These are phyloP conservation scores for Diaporthe ampelina DNA, from an alignment of 2,329 filamentous ascomycete species.

Conservation along the genomic window DNA sequence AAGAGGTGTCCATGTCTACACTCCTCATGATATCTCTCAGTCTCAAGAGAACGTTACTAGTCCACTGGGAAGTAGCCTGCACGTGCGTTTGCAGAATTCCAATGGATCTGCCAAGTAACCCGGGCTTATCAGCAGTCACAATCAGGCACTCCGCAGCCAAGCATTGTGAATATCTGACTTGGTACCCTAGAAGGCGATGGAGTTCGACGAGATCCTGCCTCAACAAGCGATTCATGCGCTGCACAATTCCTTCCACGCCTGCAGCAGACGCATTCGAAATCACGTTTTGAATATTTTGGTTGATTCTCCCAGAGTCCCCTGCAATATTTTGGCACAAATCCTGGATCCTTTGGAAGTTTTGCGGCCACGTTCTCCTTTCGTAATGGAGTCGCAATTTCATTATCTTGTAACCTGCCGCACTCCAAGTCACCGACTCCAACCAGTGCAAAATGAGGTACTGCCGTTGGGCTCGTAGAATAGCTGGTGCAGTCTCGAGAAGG, in stretches of 20 bases:
- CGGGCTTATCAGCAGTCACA: not conserved
- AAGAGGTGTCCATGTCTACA: not conserved
- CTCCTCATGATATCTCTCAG: not conserved
- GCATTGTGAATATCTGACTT: conserved; percentile 17
- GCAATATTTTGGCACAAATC: not conserved
- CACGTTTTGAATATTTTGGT: not conserved
- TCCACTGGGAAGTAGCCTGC: not conserved
- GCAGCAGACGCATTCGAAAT: no score
- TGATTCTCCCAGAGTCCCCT: not conserved
- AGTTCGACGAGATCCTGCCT: not conserved
- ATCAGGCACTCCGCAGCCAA: not conserved
- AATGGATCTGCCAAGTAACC: not conserved
- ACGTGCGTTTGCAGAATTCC: not conserved
- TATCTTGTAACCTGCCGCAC: not conserved
- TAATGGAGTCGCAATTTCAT: conserved; percentile 8
- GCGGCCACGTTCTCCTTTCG: not conserved
- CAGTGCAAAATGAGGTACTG: not conserved
- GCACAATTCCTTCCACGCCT: not conserved
- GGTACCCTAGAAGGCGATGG: not conserved
- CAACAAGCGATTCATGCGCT: not conserved
- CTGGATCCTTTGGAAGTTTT: not conserved
- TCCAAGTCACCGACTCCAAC: not conserved
- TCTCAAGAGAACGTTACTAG: not conserved
- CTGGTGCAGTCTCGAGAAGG: conserved; percentile 1
- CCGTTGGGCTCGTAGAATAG: conserved; percentile 2